Base-by-base conservation (phyloP, 2,329 filamentous ascomycete genomes). In the Pseudocercospora pini-densiflorae region DNA sequence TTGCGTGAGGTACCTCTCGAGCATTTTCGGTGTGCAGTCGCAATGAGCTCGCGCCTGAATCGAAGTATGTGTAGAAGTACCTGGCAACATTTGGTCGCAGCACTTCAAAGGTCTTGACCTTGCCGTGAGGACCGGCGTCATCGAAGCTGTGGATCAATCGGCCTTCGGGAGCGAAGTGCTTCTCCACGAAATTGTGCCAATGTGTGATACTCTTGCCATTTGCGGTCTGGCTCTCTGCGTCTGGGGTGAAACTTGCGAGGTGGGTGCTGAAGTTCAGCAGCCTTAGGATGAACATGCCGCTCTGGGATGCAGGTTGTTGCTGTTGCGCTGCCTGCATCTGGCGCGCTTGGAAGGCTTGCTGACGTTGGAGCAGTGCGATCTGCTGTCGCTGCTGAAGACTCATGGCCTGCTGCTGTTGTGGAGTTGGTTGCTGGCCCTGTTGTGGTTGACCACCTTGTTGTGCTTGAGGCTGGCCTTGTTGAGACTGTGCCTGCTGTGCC, bases 61-160 rank as follows among this genome's bases (percentile, higher is more conserved):
- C 90, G 77, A 95, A 97, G 74, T 97, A 91, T 0, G 92, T 94
- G 73, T 91, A 89, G 77, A 97, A 97, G 79, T 95, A 98, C 74
- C 94, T 89, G 36, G 94, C 88, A 54, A 99, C 84, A 0, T 92
- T 92, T 3, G 93, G 88, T 65, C 88, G 92, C 2, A 90, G 87
- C 58, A 98, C 93, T 77, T 97, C 94, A 74, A 94, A 97, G 74
- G 91, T 88, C 81, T 96, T 97, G 63, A 90, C 86, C 19, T 60
- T 66, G 27, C 60, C 59, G 14, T 82, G 84, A 6, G 63, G 53
- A 24, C 62, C 54, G 8, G 57, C 60, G 59, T 72, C 66, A 57
- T 65, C 66, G 59, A 76, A 74, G 49, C 64, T 70, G 64, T 76
- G 74, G 14, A 93, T 88, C 75, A 97, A 90, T 8, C 93, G 88